Evolutionary conservation across 148 eudicot genomes (phyloP).

Genomic region (Amaranthus palmeri): DNA sequence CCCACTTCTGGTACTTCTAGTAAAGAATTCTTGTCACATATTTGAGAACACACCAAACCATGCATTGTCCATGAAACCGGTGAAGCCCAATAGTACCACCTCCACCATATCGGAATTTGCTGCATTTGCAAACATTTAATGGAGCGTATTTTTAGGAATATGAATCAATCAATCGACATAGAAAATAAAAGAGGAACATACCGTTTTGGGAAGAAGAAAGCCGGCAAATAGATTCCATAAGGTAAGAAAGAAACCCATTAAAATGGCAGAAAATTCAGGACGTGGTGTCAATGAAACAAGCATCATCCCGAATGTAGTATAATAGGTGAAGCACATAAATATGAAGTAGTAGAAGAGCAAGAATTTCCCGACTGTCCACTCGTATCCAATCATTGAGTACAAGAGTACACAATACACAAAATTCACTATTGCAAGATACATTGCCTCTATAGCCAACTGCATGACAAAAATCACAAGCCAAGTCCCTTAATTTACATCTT

Average conservation of each 20-base stretch:
- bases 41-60: slow-evolving; percentile 60
- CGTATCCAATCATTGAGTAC: slow-evolving; percentile 69
- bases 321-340: slow-evolving; percentile 45
- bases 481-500: too few species aligned
- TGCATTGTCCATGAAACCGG: slow-evolving; percentile 71
- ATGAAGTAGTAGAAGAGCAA: slow-evolving; percentile 53
- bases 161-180: too few species aligned
- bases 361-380: slow-evolving; percentile 50
- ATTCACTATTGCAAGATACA: slow-evolving; percentile 41
- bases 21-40: slow-evolving; percentile 35
- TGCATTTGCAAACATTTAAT: too few species aligned
- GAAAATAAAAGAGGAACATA: slow-evolving; percentile 24
- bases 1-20: slow-evolving; percentile 47
- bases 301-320: slow-evolving; percentile 62
- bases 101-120: slow-evolving; percentile 86
- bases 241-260: slow-evolving; percentile 43
- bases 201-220: slow-evolving; percentile 48
- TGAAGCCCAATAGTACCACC: slow-evolving; percentile 80
- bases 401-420: slow-evolving; percentile 37
- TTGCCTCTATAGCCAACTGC: slow-evolving; percentile 51
- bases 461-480: neutral
- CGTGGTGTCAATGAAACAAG: slow-evolving; percentile 50
- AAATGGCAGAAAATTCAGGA: slow-evolving; percentile 43
- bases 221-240: slow-evolving; percentile 68
- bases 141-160: too few species aligned